Base-by-base conservation (phyloP, 2,329 filamentous ascomycete genomes). In the Calonectria fujianensis region DNA sequence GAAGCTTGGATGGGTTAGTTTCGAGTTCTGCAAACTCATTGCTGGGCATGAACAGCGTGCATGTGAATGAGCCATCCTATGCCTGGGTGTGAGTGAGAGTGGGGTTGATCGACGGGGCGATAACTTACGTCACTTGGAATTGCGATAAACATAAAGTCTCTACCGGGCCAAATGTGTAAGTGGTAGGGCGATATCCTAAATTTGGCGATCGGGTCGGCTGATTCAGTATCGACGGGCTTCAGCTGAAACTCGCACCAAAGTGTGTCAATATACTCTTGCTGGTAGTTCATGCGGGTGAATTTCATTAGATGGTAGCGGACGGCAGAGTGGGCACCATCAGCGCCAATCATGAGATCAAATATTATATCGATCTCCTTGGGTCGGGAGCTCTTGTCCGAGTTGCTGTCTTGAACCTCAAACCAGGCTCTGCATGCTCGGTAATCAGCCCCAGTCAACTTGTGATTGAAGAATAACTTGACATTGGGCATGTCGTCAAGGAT, bases 171-270 rank as follows among this genome's bases (percentile, higher is more conserved):
- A 83, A 99, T 99, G 85, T 99, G 97, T 1, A 99, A 89, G 83
- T 98, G 96, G 80, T 98, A 95, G 1, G 96, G 95, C 0, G 95
- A 97, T 79, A 98, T 97, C 63, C 90, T 89, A 83, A 97, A 98
- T 78, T 84, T 88, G 35, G 86, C 84, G 59, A 83, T 79, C 20
- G 84, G 77, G 45, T 85, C 83, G 35, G 82, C 77, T 6, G 76
- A 75, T 16, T 78, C 69, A 0, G 80, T 79, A 2, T 85, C 75
- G 37, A 84, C 84, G 1, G 94, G 89, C 27, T 91, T 88, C 75
- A 99, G 95, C 65, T 93, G 93, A 83, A 99, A 98, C 83, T 99
- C 97, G 84, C 96, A 98, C 97, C 97, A 99, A 7, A 98, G 87
- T 0, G 96, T 97, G 84, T 98, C 96, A 82, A 99, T 97, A 84